Evolutionary conservation across 495 filamentous ascomycete genomes (phyloP).

Genomic region (Chaetomium cochliodes): DNA sequence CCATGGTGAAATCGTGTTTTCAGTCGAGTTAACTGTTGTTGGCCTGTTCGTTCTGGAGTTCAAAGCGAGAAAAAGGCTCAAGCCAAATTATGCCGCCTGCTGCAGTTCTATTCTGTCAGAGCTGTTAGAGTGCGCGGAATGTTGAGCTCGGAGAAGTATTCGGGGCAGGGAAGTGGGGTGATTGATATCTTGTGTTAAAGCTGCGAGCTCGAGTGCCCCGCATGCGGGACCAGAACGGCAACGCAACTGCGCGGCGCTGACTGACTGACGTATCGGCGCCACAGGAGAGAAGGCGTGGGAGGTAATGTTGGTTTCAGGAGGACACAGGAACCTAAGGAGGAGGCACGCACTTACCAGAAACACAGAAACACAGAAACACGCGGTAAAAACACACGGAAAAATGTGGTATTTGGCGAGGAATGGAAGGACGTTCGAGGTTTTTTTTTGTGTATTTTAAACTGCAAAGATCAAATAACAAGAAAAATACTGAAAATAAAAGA

Average conservation of each 20-base stretch:
- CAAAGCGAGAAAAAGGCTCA: background rate
- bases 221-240: slow-evolving; percentile 12
- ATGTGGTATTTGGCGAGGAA: background rate
- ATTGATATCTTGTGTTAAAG: slow-evolving; percentile 19
- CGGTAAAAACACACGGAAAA: background rate
- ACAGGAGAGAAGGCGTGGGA: slow-evolving; percentile 1
- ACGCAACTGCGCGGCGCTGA: slow-evolving; percentile 8
- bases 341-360: slow-evolving; percentile 12
- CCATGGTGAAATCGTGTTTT: slow-evolving; percentile 36
- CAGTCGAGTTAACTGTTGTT: background rate
- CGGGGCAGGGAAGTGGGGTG: slow-evolving; percentile 16
- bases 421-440: too few relatives aligned
- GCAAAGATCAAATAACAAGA: too few relatives aligned
- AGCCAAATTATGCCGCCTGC: slow-evolving; percentile 3
- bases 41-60: background rate
- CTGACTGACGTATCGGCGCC: slow-evolving; percentile 18
- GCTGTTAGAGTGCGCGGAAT: slow-evolving; percentile 7
- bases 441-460: too few relatives aligned
- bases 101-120: background rate
- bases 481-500: too few relatives aligned
- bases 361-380: too few relatives aligned
- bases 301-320: slow-evolving; percentile 7
- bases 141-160: slow-evolving; percentile 17
- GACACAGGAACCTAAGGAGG: background rate
- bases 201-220: slow-evolving; percentile 20